A percentile compares a stretch with the other conserved stretches of the same genome.
phyloP scores from a whole-genome alignment of 2,329 filamentous ascomycete species.

The Ophidiomyces ophidiicola region DNA sequence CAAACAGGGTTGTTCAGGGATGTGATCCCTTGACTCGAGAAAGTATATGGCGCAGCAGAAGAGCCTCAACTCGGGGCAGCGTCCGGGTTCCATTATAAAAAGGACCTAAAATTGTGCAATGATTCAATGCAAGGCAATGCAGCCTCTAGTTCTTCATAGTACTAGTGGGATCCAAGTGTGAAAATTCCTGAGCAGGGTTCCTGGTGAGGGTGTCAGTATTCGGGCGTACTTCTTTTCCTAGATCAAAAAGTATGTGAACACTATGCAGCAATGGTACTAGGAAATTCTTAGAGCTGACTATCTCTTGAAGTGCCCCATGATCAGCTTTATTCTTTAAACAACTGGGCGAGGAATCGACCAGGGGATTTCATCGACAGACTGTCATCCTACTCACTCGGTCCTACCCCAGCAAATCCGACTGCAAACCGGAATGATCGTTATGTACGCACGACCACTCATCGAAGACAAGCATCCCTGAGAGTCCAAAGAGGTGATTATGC shows the following conservation, averaged over 20 bases:
- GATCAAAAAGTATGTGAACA: no score
- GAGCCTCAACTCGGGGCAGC: conserved; percentile 1
- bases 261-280: no score
- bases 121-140: not conserved
- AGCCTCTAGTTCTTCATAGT: no score
- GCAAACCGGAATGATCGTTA: not conserved
- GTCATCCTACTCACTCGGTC: conserved; percentile 10
- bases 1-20: not conserved
- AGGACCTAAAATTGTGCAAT: no score
- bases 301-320: conserved; percentile 12
- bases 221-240: no score
- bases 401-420: not conserved
- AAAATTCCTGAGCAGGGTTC: no score
- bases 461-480: conserved; percentile 8
- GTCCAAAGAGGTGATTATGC: conserved; percentile 4
- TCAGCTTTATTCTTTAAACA: conserved; percentile 15
- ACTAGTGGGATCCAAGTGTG: no score
- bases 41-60: not conserved
- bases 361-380: conserved; percentile 16
- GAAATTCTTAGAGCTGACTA: no score
- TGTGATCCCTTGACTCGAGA: not conserved
- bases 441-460: not conserved
- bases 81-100: not conserved
- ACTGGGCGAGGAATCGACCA: conserved; percentile 18
- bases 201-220: no score